Conservation (phyloP, 441 rosid genomes). For the Manihot esculenta region DNA sequence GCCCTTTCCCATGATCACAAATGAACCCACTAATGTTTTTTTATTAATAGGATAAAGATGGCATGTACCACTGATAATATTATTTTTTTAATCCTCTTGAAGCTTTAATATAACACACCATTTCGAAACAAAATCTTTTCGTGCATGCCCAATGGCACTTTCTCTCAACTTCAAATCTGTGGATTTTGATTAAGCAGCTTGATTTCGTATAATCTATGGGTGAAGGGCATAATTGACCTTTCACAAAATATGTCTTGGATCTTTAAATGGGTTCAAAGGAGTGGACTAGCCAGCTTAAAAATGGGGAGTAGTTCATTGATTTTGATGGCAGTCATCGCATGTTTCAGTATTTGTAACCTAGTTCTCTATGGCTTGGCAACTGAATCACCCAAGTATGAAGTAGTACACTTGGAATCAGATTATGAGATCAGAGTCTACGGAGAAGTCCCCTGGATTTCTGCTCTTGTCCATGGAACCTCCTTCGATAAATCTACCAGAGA, state of each 20-base stretch:
- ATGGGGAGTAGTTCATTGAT: constrained; percentile 1
- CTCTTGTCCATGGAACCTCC: constrained; percentile 41
- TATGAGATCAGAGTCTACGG: constrained; percentile 45
- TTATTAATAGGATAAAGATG: not conserved
- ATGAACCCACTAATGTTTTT: constrained; percentile 23
- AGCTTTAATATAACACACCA: not conserved
- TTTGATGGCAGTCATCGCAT: not conserved
- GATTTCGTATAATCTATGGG: no score
- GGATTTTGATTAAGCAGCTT: not conserved
- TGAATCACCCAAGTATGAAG: constrained; percentile 41
- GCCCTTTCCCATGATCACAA: no score
- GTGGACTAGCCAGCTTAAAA: not conserved
- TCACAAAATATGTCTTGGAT: not conserved
- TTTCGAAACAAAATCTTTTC: no score
- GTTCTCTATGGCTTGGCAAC: constrained; percentile 19
- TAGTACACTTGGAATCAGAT: constrained; percentile 33
- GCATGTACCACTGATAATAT: not conserved
- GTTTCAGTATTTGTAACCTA: not conserved
- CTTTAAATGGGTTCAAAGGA: not conserved
- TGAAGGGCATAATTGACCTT: not conserved
- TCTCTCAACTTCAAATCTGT: not conserved
- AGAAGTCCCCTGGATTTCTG: constrained; percentile 37
- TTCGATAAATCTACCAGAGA: constrained; percentile 39
- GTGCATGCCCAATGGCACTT: not conserved
- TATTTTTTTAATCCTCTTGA: not conserved